Evolutionary conservation across 495 filamentous ascomycete species (phyloP), one percentile per base, ranked within the genome.

Genomic region (Polyplosphaeria fusca): DNA sequence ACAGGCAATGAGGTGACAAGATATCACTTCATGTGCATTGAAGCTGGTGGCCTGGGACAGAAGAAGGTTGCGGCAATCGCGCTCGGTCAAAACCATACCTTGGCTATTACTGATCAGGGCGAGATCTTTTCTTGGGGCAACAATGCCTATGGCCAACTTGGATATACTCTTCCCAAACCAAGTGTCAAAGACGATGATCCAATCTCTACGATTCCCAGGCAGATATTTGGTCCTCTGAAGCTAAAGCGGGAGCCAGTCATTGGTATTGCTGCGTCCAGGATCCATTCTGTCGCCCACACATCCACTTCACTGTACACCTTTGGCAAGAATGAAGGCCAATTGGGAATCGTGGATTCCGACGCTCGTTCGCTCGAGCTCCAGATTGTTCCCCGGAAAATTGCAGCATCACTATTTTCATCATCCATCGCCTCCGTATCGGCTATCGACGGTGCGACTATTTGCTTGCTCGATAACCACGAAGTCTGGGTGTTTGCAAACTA

Each of bases 401-500:
- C 89, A 0, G 89, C 88, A 0, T 91, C 89, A 1, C 77, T 95
- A 0, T 91, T 96, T 64, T 85, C 83, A 13, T 82, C 81, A 5
- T 75, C 84, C 0, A 94, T 97, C 49, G 74, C 76, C 30, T 86
- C 85, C 71, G 86, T 93, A 0, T 85, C 89, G 2, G 93, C 93
- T 12, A 95, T 94, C 49, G 92, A 96, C 63, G 86, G 84, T 56
- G 92, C 93, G 23, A 96, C 93, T 0, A 82, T 86, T 5, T 83
- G 91, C 53, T 73, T 98, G 32, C 81, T 98, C 2, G 85, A 88
- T 46, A 94, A 88, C 63, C 83, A 87, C 61, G 88, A 91, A 30
- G 89, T 97, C 25, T 95, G 86, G 76, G 84, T 98, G 0, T 92
- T 98, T 65, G 90, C 88, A 0, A 91, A 91, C 43, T 96, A 92